Evolutionary conservation across 2,329 filamentous ascomycete genomes (phyloP), one percentile per base, ranked within the genome.

Genomic region (Trichoderma koningiopsis): DNA sequence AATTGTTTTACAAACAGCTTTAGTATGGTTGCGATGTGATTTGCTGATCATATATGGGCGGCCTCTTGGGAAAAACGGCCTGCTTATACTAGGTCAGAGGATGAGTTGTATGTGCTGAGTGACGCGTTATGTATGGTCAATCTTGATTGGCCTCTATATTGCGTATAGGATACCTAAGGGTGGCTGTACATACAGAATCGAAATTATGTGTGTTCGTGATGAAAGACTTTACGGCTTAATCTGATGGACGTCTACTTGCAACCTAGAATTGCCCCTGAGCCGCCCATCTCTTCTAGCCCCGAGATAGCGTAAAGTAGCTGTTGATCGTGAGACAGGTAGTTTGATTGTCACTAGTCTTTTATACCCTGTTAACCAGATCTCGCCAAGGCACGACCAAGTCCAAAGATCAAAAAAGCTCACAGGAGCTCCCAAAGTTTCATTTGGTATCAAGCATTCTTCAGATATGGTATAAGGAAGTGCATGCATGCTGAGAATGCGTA

Each of bases 1-100:
- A 52, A 62, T 62, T 19, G n/a, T 62, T 62, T 62, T 62, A 62
- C 59, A 62, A 62, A 62, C 19, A 14, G n/a, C 27, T 49, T 13
- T 4, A 5, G 8, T 8, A 43, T 43, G n/a, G 22, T 24, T 49
- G 47, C 19, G n/a, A 49, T 52, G 29, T 2, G 7, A 49, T 33
- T 56, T n/a, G 53, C 29, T 24, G 40, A 14, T 14, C 6, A 27
- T 33, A 11, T n/a, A 27, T 14, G 19, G 27, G 27, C 27, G 43
- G 29, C 31, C 40, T 61, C 59, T 31, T 31, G 29, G 7, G 3
- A 43, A n/a, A 43, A n/a, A 19, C 16, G 40, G 35, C 6, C 16
- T 43, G 40, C 31, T 7, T 4, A 19, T n/a, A n/a, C 33, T 16
- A 2, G 6, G 8, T 55, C 6, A 6, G 13, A 55, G 13, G 52